Evolutionary conservation across 352 stramenopile genomes (phyloP).

Genomic region (Globisporangium viniferum): DNA sequence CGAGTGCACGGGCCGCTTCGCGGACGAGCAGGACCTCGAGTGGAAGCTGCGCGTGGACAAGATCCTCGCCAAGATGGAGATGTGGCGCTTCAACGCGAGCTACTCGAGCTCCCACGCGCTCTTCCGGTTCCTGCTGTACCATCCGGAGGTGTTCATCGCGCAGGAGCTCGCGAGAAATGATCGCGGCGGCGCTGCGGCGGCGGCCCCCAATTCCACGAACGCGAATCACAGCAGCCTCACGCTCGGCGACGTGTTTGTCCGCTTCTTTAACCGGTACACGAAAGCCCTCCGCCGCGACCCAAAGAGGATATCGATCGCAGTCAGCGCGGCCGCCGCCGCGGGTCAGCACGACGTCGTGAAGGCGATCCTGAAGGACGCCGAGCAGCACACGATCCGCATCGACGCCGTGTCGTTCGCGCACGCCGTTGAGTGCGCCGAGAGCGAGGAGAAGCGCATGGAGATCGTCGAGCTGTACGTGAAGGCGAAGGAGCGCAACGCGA

Average conservation of each 20-base stretch:
- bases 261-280: conserved; percentile 46
- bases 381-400: conserved; percentile 36
- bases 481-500: conserved; percentile 44
- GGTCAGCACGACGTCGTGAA: conserved; percentile 32
- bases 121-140: conserved; percentile 58
- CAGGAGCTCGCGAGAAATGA: background rate
- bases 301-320: conserved; percentile 52
- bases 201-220: background rate
- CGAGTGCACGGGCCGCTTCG: conserved; percentile 50
- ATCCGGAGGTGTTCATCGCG: conserved; percentile 35
- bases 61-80: conserved; percentile 43
- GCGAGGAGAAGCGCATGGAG: conserved; percentile 41
- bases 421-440: conserved; percentile 41
- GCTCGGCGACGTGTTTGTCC: conserved; percentile 37
- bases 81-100: conserved; percentile 35
- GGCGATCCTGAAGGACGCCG: conserved; percentile 40
- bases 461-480: conserved; percentile 57
- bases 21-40: conserved; percentile 28
- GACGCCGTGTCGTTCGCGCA: conserved; percentile 68
- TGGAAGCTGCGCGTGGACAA: conserved; percentile 36
- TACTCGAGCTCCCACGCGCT: conserved; percentile 63
- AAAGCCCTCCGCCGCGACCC: conserved; percentile 37
- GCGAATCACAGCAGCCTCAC: background rate
- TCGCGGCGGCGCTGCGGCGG: background rate
- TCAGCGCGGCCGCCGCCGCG: conserved; percentile 50